Conservation (phyloP, 1,139 yeast genomes). For the Taphrina flavorubra region DNA sequence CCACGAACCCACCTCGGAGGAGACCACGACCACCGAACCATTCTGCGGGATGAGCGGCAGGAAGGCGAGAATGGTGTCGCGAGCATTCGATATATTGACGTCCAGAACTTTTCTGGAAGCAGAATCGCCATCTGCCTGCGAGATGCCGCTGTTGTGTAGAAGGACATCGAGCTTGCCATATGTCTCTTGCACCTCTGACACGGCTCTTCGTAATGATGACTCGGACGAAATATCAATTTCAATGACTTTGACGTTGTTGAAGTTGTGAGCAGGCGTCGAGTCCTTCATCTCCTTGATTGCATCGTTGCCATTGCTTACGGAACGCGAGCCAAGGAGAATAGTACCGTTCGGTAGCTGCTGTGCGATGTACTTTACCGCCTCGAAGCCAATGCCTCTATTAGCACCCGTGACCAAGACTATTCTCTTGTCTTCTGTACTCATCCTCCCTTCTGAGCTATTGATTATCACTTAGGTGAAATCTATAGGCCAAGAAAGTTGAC, state of each 20-base stretch:
- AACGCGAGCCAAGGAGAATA: slow-evolving; percentile 13
- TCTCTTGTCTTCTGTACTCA: neutral
- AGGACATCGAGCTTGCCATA: slow-evolving; percentile 23
- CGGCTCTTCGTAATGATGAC: slow-evolving; percentile 2
- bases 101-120: slow-evolving; percentile 1
- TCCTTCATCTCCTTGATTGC: slow-evolving; percentile 14
- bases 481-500: neutral
- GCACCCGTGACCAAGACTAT: slow-evolving; percentile 10
- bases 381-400: slow-evolving; percentile 12
- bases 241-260: slow-evolving; percentile 8
- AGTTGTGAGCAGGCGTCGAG: neutral
- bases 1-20: slow-evolving; percentile 17
- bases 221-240: neutral
- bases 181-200: neutral
- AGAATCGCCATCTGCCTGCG: slow-evolving; percentile 11
- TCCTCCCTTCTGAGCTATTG: neutral
- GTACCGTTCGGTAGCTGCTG: slow-evolving; percentile 10
- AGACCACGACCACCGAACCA: slow-evolving; percentile 8
- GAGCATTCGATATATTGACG: slow-evolving; percentile 4
- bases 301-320: slow-evolving; percentile 8
- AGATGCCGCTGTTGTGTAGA: slow-evolving; percentile 16
- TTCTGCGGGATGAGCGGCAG: slow-evolving; percentile 2
- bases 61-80: slow-evolving; percentile 3
- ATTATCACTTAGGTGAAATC: neutral
- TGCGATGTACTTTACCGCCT: slow-evolving; percentile 5